Percentiles rank a stretch among this genome's conserved stretches.
These are phyloP conservation scores for Angophora floribunda DNA, from an alignment of 345 rosid species.

Conservation along the genomic window DNA sequence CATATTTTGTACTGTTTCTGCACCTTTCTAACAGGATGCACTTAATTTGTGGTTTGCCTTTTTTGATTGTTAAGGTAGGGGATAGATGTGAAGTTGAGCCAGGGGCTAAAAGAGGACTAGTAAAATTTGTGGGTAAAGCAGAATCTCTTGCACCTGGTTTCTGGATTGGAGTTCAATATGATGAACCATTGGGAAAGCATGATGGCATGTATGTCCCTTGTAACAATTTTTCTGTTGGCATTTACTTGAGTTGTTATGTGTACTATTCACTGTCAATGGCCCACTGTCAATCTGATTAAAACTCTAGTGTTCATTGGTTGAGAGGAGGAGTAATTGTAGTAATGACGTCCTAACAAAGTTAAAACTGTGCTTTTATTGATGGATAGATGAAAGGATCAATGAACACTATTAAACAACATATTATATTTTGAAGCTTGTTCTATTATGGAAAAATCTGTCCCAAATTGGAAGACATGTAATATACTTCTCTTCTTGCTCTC, in stretches of 20 bases:
- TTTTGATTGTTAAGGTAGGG: constrained; percentile 38
- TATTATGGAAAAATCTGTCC: neutral
- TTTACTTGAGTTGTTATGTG: neutral
- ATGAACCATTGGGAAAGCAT: constrained; percentile 94
- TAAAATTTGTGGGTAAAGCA: constrained; percentile 75
- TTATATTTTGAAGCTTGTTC: neutral
- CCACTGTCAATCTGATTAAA: neutral
- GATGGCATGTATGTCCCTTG: constrained; percentile 68
- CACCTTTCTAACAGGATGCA: neutral
- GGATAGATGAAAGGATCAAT: neutral
- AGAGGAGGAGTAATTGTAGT: neutral
- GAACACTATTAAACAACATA: neutral
- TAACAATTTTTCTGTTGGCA: neutral
- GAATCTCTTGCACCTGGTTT: constrained; percentile 77
- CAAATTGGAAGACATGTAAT: neutral
- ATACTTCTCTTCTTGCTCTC: neutral
- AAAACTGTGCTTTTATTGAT: neutral
- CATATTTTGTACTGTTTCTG: neutral
- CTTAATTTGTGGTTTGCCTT: neutral
- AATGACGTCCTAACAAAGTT: neutral
- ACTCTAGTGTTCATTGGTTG: neutral
- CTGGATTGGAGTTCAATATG: constrained; percentile 93
- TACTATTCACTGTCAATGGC: neutral
- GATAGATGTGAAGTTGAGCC: constrained; percentile 93
- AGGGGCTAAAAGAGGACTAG: constrained; percentile 83